Base-by-base conservation (phyloP, 2,329 filamentous ascomycete genomes). In the Pyrenophora graminea region DNA sequence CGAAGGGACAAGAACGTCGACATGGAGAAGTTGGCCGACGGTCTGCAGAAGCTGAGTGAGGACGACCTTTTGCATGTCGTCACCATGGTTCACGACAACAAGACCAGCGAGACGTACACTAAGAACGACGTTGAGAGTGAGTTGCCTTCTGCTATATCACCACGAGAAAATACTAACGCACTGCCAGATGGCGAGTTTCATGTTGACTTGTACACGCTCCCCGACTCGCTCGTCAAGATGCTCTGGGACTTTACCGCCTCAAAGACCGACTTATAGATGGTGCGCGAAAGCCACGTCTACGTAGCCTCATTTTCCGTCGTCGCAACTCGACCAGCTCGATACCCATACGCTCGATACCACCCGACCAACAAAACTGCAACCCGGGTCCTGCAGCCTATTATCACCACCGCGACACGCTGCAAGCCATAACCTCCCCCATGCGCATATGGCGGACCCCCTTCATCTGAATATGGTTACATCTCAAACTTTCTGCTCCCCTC, bases 71-170 rank as follows among this genome's bases (percentile, higher is more conserved):
- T 99, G 55, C 90, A 94, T 63, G 91, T 97, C 19, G 95, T 99
- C 55, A 93, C 97, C 78, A 88, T 99, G 84, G 93, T 99, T 56
- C 94, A 97, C 74, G 94, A 99, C 77, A 90, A 97, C 78, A 97
- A 97, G 81, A 87, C 85, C 1, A 85, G 90, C 5, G 91, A 96
- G 59, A 97, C 93, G 1, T 97, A 96, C 77, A 96, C 93, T 42
- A 92, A 96, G 79, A 97, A 97, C 66, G 95, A 99, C 74, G 85
- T 97, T 51, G 94, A 99, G 68, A 89, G 91, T 96, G 78, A 78
- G 88, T 82, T 45, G 38, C n/a, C 18, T 25, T 4, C 21, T 1
- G 4, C 1, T 17, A 23, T 13, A 3, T 37, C 3, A 21, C 5
- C 19, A 21, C 2, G 21, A 3, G 8, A 15, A 25, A 10, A 32